These are phyloP conservation scores for Candida tammaniensis DNA, from an alignment of 805 yeast genomes.

Conservation along the genomic window DNA sequence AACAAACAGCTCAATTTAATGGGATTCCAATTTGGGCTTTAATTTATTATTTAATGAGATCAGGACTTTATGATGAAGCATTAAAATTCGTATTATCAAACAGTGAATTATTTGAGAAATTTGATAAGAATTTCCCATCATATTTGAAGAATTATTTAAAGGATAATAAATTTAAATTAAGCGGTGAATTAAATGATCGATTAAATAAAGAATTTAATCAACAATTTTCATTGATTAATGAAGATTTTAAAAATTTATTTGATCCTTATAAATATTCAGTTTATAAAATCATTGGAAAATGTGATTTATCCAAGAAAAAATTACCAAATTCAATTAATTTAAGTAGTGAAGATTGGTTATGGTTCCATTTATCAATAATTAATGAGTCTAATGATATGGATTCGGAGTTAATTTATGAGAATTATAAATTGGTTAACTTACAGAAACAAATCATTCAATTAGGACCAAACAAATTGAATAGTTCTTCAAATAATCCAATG, in stretches of 20 bases:
- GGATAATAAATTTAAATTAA: conserved; percentile 54
- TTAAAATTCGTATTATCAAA: conserved; percentile 61
- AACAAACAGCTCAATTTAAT: conserved; percentile 53
- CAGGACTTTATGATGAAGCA: conserved; percentile 81
- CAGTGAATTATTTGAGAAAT: conserved; percentile 71
- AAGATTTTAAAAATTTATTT: conserved; percentile 43
- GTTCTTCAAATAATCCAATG: conserved; percentile 61
- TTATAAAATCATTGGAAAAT: conserved; percentile 89
- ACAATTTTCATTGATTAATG: conserved; percentile 63
- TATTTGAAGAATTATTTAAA: conserved; percentile 66
- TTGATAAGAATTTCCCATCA: conserved; percentile 80
- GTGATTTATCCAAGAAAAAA: conserved; percentile 65
- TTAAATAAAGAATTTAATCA: conserved; percentile 80
- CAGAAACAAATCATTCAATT: conserved; percentile 67
- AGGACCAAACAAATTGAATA: conserved; percentile 70
- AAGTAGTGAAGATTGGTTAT: conserved; percentile 93
- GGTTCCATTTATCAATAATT: conserved; percentile 83
- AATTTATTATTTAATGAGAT: conserved; percentile 77
- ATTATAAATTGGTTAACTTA: conserved; percentile 69
- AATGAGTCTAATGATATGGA: conserved; percentile 47
- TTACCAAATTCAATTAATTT: conserved; percentile 66
- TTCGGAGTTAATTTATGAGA: conserved; percentile 59
- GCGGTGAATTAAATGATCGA: conserved; percentile 65
- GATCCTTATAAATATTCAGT: conserved; percentile 92
- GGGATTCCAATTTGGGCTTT: conserved; percentile 95